Base-by-base conservation (phyloP, 345 rosid genomes). In the Pistacia vera region DNA sequence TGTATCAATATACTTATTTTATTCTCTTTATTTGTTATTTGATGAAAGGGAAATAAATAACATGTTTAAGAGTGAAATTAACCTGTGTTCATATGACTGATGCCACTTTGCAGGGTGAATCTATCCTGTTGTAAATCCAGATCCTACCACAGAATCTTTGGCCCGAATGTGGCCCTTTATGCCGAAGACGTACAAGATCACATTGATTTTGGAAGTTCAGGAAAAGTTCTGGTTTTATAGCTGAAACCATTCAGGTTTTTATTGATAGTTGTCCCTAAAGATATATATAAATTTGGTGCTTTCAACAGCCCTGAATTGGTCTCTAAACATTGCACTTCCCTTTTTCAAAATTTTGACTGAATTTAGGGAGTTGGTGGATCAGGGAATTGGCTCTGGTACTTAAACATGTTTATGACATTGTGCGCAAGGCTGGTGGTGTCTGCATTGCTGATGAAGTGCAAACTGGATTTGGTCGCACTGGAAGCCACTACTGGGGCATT, bases 391-490 rank as follows among this genome's bases (percentile, higher is more conserved):
- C 99, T 95, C 97, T 18, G 98, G 97, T 96, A 96, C 84, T 78
- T 94, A 72, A 91, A 91, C 80, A 78, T 66, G 97, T 92, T 49
- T 92, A 92, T 82, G 97, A 89, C 71, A 91, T 86, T 83, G 92
- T 96, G 33, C 90, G 77, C 71, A 88, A 90, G 57, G 97, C 98
- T 79, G 95, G 97, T 38, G 97, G 98, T 76, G 89, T 91, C 77
- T 91, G 97, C 86, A 96, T 92, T 56, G 99, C 97, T 3, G 99
- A 93, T 81, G 97, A 96, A 88, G 97, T 96, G 69, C 99, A 96
- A 86, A 89, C 94, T n/a, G 98, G 97, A 56, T 93, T 93, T 85
- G 97, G 98, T 75, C 88, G 94, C 68, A 93, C 95, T 0, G 97
- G 99, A 83, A 92, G 97, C 86, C 92, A 93, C 65, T 93, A 93